Evolutionary conservation across 257 asterid genomes (phyloP).

Genomic region (Ocimum tenuiflorum): DNA sequence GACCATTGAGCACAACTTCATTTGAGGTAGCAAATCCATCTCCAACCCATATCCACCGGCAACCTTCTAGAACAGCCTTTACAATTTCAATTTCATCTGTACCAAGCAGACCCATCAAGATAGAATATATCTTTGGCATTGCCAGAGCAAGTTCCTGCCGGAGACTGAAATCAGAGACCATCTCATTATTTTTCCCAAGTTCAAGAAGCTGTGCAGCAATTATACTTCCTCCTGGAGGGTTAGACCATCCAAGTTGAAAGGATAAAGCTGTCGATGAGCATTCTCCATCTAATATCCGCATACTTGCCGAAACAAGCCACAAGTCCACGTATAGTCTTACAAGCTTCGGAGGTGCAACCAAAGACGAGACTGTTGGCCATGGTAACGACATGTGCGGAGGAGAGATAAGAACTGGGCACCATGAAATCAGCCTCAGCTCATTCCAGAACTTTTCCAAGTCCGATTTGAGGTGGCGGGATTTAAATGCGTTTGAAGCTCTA

Average conservation of each 20-base stretch:
- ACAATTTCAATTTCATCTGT: constrained; percentile 90
- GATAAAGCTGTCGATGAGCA: constrained; percentile 86
- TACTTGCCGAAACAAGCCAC: constrained; percentile 98
- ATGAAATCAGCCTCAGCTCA: constrained; percentile 76
- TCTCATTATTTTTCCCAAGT: constrained; percentile 91
- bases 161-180: constrained; percentile 60
- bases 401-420: constrained; percentile 88
- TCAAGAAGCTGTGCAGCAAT: constrained; percentile 96
- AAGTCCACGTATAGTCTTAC: constrained; percentile 64
- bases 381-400: constrained; percentile 72
- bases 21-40: constrained; percentile 85
- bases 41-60: constrained; percentile 98
- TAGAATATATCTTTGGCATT: constrained; percentile 88
- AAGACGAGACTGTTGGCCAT: constrained; percentile 80
- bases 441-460: constrained; percentile 87
- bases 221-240: constrained; percentile 87
- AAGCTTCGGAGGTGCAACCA: constrained; percentile 94
- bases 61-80: constrained; percentile 88
- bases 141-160: constrained; percentile 83
- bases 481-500: constrained; percentile 64
- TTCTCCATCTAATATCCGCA: constrained; percentile 93
- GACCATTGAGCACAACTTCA: constrained; percentile 92
- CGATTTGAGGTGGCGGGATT: constrained; percentile 53
- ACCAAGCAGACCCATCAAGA: constrained; percentile 55
- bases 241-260: constrained; percentile 82